Base-by-base conservation (phyloP, 495 filamentous ascomycete species). In the Rhizodiscina lignyota region DNA sequence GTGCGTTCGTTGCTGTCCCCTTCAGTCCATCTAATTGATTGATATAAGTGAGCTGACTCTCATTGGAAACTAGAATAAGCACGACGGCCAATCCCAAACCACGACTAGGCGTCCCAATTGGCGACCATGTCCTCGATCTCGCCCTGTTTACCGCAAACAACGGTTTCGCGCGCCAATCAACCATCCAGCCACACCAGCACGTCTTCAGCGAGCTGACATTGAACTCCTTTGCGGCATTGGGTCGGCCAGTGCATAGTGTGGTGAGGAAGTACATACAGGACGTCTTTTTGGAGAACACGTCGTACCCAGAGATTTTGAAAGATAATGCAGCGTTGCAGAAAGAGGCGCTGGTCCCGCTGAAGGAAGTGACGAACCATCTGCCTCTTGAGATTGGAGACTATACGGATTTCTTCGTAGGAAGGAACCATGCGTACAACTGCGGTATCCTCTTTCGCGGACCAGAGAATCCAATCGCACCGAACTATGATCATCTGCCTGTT, bases 351-450 rank as follows among this genome's bases (percentile, higher is more conserved):
- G 35, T 77, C 13, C 68, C 66, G 0, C 53, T 72, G 29, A 61
- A 65, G 5, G 53, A 66, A 3, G 74, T 85, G 18, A 68, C 59
- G 36, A 79, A 71, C 52, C 80, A 92, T 39, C 51, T 94, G 11
- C 87, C 87, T 4, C 74, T 96, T 72, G 64, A 67, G 21, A 84
- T 94, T 36, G 80, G 82, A n/a, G 84, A 94, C 52, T 96, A 96
- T 57, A 91, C 87, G 10, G 87, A 96, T 58, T 96, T 96, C 62
- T 96, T 83, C 58, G 87, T 79, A n/a, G 87, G 87, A 18, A 57
- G 75, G 35, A 75, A 93, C 49, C 87, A 96, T 57, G 87, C 87
- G 26, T 78, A 72, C 60, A 78, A 80, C 37, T 67, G 79, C n/a
- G 77, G 83, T 1, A 64, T 66, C 17, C 60, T 94, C 35, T 89